Evolutionary conservation across 768 basidiomycete species (phyloP), one percentile per base, ranked within the genome.

Genomic region (Lentinula edodes): DNA sequence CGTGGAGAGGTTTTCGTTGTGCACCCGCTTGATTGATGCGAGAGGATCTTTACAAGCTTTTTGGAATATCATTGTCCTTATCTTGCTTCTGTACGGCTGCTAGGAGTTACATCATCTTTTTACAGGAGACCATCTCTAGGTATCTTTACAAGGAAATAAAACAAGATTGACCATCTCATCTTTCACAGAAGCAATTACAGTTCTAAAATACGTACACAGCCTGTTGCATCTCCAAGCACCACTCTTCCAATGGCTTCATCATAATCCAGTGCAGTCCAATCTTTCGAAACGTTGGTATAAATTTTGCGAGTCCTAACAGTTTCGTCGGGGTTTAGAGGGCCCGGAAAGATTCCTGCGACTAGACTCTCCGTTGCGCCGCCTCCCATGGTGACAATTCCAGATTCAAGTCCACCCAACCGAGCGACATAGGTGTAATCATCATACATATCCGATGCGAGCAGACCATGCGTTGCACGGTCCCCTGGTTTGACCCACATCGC

Each of bases 401-500:
- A 13, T 41, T 41, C 41, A 5, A 34, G 12, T 6, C 42, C 62
- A 51, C 20, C 36, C 66, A 61, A 32, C 48, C 32, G 58, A 63
- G 61, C 16, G 64, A 66, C 15, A 64, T 61, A 16, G 61, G 54
- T 20, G 69, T 58, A 39, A 67, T 54, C 32, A 28, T 52, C 46
- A 42, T 64, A 56, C 45, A 65, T 62, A 32, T 61, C 36, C 16
- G 66, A 62, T 59, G 36, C 63, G 63, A 12, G 23, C 34, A 34
- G 39, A 32, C 48, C 55, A 57, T 20, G 63, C 59, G 3, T 35
- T 7, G 77, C 74, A 62, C 74, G 77, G 64, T 80, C 80, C 61
- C 71, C 78, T 28, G 88, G 87, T 60, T 81, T 80, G 23, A 88
- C 77, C 86, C 87, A 89, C 7, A 82, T 73, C 2, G 86, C 86